phyloP scores from a whole-genome alignment of 495 filamentous ascomycete species.

The Trichoderma erinaceum region DNA sequence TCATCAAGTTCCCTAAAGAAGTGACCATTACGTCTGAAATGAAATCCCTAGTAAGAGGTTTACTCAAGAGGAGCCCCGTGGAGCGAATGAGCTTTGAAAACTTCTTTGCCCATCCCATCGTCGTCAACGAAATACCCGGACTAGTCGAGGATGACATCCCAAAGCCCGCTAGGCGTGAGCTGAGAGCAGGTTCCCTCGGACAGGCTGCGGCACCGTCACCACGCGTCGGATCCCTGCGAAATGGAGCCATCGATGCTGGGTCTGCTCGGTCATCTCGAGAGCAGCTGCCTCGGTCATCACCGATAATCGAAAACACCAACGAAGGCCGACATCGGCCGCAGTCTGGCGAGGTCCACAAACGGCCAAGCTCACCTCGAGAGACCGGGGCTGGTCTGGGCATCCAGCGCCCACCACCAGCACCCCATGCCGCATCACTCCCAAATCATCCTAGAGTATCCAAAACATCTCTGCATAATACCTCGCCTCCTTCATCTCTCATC shows the following conservation, averaged over 20 bases:
- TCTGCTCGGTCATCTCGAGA: constrained; percentile 33
- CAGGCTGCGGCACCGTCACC: neutral
- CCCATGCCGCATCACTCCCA: constrained; percentile 16
- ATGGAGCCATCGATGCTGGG: constrained; percentile 28
- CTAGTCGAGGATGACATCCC: constrained; percentile 70
- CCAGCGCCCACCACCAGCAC: constrained; percentile 30
- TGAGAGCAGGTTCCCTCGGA: constrained; percentile 18
- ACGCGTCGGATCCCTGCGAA: constrained; percentile 10
- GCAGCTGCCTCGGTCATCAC: constrained; percentile 31
- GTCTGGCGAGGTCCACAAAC: constrained; percentile 14
- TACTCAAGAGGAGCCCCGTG: constrained; percentile 78
- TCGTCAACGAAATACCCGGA: constrained; percentile 75
- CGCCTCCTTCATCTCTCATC: constrained; percentile 20
- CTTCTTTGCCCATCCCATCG: constrained; percentile 70
- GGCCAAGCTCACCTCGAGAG: constrained; percentile 31
- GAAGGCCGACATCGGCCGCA: constrained; percentile 22
- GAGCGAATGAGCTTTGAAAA: constrained; percentile 76
- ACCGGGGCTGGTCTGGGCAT: constrained; percentile 40
- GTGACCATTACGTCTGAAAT: constrained; percentile 65
- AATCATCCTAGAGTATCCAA: constrained; percentile 22
- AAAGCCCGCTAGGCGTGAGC: constrained; percentile 29
- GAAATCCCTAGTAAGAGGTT: constrained; percentile 70
- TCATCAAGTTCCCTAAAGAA: constrained; percentile 74
- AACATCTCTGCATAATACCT: constrained; percentile 18
- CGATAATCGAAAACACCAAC: constrained; percentile 33